A percentile compares a stretch with the other conserved stretches of the same genome.
Evolutionary conservation across 2,329 filamentous ascomycete species (phyloP).

Genomic region (Emericellopsis cladophorae): DNA sequence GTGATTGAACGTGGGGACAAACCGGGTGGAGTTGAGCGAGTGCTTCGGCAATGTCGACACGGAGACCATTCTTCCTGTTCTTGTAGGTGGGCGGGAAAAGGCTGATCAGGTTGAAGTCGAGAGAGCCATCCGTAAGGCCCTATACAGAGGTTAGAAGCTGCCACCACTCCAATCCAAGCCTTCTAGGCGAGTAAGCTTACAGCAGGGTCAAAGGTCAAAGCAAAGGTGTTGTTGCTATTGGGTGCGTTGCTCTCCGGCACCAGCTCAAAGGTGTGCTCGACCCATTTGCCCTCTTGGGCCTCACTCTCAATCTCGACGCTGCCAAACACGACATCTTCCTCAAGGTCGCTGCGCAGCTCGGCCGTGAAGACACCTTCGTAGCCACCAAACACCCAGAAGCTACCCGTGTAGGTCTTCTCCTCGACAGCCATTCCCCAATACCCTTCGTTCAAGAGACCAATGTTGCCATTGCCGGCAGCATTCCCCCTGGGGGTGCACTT

Average conservation of each 20-base stretch:
- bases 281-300: slow-evolving; percentile 28
- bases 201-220: slow-evolving; percentile 35
- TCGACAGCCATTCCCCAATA: slow-evolving; percentile 46
- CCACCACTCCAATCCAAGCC: background rate
- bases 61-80: slow-evolving; percentile 41
- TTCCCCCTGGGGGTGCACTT: too few species aligned
- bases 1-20: slow-evolving; percentile 6
- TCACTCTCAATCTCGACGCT: slow-evolving; percentile 31
- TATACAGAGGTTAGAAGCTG: slow-evolving; percentile 5
- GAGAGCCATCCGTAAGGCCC: slow-evolving; percentile 22
- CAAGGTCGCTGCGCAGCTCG: slow-evolving; percentile 26
- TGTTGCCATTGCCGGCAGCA: slow-evolving; percentile 12
- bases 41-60: slow-evolving; percentile 39
- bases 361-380: slow-evolving; percentile 34
- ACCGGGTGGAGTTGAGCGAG: slow-evolving; percentile 38
- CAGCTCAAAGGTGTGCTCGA: slow-evolving; percentile 35
- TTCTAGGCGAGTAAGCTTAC: slow-evolving; percentile 5
- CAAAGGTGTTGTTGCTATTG: slow-evolving; percentile 42
- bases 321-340: slow-evolving; percentile 26
- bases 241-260: slow-evolving; percentile 30
- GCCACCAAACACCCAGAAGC: slow-evolving; percentile 38
- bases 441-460: slow-evolving; percentile 39
- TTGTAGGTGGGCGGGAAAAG: slow-evolving; percentile 50
- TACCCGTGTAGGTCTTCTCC: slow-evolving; percentile 32
- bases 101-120: slow-evolving; percentile 46